Conservation (phyloP, 179 eudicot species). For the Monotropa hypopitys region DNA sequence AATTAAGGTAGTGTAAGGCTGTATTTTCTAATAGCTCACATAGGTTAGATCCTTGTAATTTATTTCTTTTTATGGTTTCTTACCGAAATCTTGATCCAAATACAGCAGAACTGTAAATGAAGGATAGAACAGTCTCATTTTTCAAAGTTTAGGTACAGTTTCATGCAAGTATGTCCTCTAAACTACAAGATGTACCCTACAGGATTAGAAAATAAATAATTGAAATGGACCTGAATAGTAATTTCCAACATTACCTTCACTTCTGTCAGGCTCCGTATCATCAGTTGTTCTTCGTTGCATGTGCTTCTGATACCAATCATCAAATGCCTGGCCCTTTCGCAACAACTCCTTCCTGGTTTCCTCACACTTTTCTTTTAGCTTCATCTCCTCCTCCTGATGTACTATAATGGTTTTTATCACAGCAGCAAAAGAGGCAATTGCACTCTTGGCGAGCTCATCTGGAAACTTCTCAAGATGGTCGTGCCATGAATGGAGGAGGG, state of each 20-base stretch:
- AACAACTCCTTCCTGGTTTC: constrained; percentile 59
- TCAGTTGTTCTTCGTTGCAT: constrained; percentile 28
- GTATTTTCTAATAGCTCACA: not conserved
- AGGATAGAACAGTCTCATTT: not conserved
- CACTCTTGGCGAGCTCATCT: constrained; percentile 60
- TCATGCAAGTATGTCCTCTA: not conserved
- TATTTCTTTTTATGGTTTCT: not conserved
- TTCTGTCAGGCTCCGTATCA: constrained; percentile 34
- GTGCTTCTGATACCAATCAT: constrained; percentile 75
- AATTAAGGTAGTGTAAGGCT: not conserved
- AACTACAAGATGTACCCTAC: not conserved
- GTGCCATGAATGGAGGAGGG: constrained; percentile 64
- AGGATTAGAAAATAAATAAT: not conserved
- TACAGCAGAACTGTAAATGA: not conserved
- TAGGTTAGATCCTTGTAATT: not conserved
- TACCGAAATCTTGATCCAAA: not conserved
- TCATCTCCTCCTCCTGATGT: constrained; percentile 85
- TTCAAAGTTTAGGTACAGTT: not conserved
- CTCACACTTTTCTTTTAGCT: constrained; percentile 59
- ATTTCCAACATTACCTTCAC: constrained; percentile 11
- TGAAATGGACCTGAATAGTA: not conserved
- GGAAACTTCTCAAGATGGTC: constrained; percentile 76
- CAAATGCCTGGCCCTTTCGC: constrained; percentile 52
- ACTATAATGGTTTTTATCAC: constrained; percentile 51
- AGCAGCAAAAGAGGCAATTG: constrained; percentile 57